These are phyloP conservation scores for Gaeumannomyces sp. DNA, from an alignment of 2,329 filamentous ascomycete genomes.

Conservation along the genomic window DNA sequence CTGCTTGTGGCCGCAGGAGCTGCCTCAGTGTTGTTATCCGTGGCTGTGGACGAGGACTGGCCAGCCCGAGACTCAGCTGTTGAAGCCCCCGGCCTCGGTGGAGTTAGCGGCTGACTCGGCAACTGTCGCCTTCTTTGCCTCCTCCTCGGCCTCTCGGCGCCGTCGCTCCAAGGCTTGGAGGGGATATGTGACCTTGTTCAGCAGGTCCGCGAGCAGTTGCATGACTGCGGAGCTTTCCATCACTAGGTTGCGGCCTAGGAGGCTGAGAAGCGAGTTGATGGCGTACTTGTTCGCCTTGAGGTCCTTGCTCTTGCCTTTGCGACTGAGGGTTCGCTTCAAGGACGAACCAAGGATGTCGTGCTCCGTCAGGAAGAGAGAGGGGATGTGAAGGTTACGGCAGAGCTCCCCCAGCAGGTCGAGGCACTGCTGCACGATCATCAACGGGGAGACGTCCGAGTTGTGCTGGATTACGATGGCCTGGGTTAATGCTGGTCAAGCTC, in stretches of 20 bases:
- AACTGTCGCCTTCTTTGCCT: constrained; percentile 33
- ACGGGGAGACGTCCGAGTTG: constrained; percentile 83
- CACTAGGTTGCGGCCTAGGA: constrained; percentile 89
- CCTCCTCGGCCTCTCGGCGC: constrained; percentile 65
- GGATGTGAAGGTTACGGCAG: constrained; percentile 77
- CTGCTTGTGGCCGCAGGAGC: constrained; percentile 20
- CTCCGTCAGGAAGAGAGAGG: constrained; percentile 89
- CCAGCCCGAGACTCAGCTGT: background rate
- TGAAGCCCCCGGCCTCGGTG: constrained; percentile 2
- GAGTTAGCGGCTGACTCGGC: constrained; percentile 18
- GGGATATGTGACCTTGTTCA: constrained; percentile 84
- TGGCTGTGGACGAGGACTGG: constrained; percentile 8
- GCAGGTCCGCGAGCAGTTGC: constrained; percentile 81
- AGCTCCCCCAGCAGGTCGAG: constrained; percentile 79
- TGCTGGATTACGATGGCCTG: constrained; percentile 42
- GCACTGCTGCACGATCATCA: constrained; percentile 94
- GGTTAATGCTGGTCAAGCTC: constrained; percentile 46
- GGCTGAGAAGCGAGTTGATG: constrained; percentile 79
- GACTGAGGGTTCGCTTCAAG: constrained; percentile 68
- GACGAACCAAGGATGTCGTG: constrained; percentile 71
- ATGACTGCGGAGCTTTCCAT: constrained; percentile 97
- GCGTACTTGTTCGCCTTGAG: constrained; percentile 80
- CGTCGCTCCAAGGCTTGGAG: constrained; percentile 76
- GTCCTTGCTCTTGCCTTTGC: constrained; percentile 86
- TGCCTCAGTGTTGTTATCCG: constrained; percentile 1